A percentile compares a stretch with the other conserved stretches of the same genome.
phyloP scores from a whole-genome alignment of 306 rosid species.

The Dalbergia cochinchinensis region DNA sequence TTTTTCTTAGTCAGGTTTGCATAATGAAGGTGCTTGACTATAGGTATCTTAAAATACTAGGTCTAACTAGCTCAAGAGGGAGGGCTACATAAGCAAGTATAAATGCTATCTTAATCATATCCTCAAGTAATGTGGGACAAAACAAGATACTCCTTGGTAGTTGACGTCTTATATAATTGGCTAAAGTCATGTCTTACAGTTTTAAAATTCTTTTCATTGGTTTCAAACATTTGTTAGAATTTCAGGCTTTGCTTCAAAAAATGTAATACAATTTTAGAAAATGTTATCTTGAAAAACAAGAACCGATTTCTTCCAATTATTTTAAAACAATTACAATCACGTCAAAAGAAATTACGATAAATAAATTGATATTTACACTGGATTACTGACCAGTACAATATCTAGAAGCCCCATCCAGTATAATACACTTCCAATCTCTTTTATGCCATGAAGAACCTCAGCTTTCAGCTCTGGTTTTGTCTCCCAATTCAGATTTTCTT shows the following conservation, averaged over 20 bases:
- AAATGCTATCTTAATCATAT: too few relatives aligned
- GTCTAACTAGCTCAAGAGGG: too few relatives aligned
- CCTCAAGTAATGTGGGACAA: too few relatives aligned
- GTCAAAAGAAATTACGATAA: background rate
- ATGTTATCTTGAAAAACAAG: background rate
- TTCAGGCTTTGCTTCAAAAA: background rate
- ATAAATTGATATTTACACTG: conserved; percentile 38
- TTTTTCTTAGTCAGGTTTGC: background rate
- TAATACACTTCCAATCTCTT: conserved; percentile 96
- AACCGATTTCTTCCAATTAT: conserved; percentile 13
- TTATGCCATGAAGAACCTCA: conserved; percentile 91
- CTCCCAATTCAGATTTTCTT: conserved; percentile 93
- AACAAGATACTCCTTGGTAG: background rate
- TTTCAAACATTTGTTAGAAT: background rate
- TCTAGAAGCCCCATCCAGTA: conserved; percentile 98
- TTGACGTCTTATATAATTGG: conserved; percentile 5
- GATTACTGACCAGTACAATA: conserved; percentile 85
- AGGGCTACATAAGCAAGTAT: too few relatives aligned
- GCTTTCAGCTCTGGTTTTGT: conserved; percentile 83
- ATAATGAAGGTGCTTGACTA: conserved; percentile 2
- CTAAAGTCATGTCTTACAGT: background rate
- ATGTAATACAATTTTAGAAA: background rate
- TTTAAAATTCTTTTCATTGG: conserved; percentile 8
- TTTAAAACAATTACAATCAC: background rate
- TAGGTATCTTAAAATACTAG: background rate